Percentiles rank a stretch among this genome's conserved stretches.
These are phyloP conservation scores for Gossypium lobatum DNA, from an alignment of 441 rosid genomes.

Conservation along the genomic window DNA sequence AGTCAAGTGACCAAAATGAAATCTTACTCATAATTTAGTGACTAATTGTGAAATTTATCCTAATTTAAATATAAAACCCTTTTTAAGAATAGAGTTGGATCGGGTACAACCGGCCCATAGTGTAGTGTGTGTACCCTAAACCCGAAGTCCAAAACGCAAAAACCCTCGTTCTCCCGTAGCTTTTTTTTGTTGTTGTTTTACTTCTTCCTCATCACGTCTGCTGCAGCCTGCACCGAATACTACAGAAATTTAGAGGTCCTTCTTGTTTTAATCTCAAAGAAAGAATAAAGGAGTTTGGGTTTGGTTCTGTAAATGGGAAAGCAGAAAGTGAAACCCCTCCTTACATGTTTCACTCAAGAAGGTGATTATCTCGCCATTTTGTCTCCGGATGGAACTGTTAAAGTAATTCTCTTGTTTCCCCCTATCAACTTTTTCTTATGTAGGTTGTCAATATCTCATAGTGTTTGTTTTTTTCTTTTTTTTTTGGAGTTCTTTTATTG, in stretches of 20 bases:
- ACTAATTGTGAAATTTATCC: too few relatives aligned
- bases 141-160: not conserved
- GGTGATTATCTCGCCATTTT: conserved; percentile 32
- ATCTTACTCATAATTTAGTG: too few relatives aligned
- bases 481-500: not conserved
- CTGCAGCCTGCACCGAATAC: not conserved
- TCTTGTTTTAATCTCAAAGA: not conserved
- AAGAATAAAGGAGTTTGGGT: not conserved
- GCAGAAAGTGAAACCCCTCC: conserved; percentile 20
- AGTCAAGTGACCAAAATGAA: too few relatives aligned
- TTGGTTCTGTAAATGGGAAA: conserved; percentile 22
- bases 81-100: too few relatives aligned
- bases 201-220: not conserved
- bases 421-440: not conserved
- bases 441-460: not conserved
- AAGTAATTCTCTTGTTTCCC: not conserved
- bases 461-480: not conserved
- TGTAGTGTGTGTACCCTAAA: not conserved
- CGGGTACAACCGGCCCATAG: too few relatives aligned
- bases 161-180: not conserved
- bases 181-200: not conserved
- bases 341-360: conserved; percentile 18
- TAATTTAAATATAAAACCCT: too few relatives aligned
- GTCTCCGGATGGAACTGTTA: conserved; percentile 19
- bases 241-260: not conserved